phyloP scores from a whole-genome alignment of 139 green algal species.

The Nannochloris sp. region DNA sequence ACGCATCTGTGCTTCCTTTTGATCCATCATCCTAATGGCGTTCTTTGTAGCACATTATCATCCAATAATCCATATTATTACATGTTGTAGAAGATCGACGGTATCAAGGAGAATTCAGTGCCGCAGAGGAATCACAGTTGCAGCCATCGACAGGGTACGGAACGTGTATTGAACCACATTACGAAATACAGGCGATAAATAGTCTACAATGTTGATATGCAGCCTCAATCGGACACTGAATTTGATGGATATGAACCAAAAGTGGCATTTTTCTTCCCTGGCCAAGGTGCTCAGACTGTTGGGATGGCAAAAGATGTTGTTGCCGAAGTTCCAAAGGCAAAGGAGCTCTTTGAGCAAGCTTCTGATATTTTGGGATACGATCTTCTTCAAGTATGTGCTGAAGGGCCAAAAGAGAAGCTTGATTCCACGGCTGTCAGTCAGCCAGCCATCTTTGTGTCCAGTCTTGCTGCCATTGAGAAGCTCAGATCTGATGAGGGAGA shows the following conservation, averaged over 20 bases:
- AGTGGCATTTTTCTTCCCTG: conserved; percentile 91
- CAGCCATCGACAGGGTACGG: not conserved
- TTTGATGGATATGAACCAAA: conserved; percentile 81
- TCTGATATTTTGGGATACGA: conserved; percentile 96
- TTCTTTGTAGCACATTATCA: not conserved
- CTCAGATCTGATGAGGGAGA: conserved; percentile 64
- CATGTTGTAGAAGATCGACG: not conserved
- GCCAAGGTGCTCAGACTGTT: conserved; percentile 74
- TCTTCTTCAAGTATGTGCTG: conserved; percentile 81
- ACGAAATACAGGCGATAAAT: not conserved
- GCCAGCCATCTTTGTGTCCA: conserved; percentile 96
- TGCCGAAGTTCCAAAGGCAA: conserved; percentile 70
- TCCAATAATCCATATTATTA: not conserved
- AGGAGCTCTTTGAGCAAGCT: conserved; percentile 87
- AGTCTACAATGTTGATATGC: not conserved
- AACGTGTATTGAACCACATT: not conserved
- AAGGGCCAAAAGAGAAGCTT: conserved; percentile 93
- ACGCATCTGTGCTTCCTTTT: not conserved
- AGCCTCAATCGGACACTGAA: conserved; percentile 48
- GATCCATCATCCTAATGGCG: not conserved
- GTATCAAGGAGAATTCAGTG: not conserved
- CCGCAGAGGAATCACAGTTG: not conserved
- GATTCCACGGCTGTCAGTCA: conserved; percentile 90
- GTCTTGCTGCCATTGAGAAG: conserved; percentile 92
- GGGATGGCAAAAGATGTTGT: conserved; percentile 71